These are phyloP conservation scores for Lanmaoa rubissima DNA, from an alignment of 768 basidiomycete species.

Conservation along the genomic window DNA sequence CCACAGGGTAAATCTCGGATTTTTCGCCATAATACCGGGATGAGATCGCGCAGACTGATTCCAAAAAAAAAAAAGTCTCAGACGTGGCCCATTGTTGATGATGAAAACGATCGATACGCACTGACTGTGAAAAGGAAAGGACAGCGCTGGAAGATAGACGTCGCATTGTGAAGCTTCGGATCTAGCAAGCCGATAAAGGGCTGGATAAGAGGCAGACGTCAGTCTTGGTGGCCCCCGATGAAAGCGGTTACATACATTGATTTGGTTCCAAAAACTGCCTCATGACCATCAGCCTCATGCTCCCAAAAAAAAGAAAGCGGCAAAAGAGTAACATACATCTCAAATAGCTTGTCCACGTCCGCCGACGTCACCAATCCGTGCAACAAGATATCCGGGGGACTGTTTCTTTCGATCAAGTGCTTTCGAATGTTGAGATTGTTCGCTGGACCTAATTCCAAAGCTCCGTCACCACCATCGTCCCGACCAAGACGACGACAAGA, in stretches of 20 bases:
- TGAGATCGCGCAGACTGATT: conserved; percentile 73
- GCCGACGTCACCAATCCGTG: conserved; percentile 75
- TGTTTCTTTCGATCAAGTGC: conserved; percentile 71
- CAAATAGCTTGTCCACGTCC: conserved; percentile 81
- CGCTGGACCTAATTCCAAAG: conserved; percentile 52
- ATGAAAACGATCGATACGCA: conserved; percentile 36
- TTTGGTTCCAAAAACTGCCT: conserved; percentile 62
- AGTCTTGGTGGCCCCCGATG: neutral
- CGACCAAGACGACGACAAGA: neutral
- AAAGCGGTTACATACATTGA: conserved; percentile 53
- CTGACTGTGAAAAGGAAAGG: conserved; percentile 90
- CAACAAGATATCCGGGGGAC: conserved; percentile 77
- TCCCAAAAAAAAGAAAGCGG: neutral
- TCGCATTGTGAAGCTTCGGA: conserved; percentile 76
- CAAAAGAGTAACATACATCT: conserved; percentile 54
- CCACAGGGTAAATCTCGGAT: conserved; percentile 81
- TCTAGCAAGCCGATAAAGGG: conserved; percentile 77
- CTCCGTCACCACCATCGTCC: neutral
- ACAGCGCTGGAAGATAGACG: conserved; percentile 75
- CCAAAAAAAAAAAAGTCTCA: too few relatives aligned
- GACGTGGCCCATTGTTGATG: too few relatives aligned
- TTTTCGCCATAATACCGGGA: conserved; percentile 78
- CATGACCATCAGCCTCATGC: conserved; percentile 1
- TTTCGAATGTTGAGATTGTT: conserved; percentile 69
- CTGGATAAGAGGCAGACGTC: conserved; percentile 22